These are phyloP conservation scores for Aegle marmelos DNA, from an alignment of 345 rosid genomes.

Conservation along the genomic window DNA sequence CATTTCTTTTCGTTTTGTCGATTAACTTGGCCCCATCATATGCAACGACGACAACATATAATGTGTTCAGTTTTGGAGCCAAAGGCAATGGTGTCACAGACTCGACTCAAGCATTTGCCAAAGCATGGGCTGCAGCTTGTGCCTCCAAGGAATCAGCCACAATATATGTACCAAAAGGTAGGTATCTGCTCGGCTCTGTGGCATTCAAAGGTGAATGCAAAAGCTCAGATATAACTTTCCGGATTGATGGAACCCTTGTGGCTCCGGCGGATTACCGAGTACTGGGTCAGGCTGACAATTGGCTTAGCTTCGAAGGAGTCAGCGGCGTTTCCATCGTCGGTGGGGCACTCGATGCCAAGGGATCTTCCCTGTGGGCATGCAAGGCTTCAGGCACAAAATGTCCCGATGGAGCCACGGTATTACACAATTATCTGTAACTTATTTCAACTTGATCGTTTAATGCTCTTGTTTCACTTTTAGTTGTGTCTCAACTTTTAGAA, in stretches of 20 bases:
- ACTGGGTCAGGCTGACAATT: not conserved
- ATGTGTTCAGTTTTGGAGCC: constrained; percentile 14
- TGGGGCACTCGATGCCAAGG: constrained; percentile 21
- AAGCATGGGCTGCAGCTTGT: constrained; percentile 22
- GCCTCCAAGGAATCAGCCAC: not conserved
- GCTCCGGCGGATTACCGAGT: constrained; percentile 2
- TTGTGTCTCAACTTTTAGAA: no score
- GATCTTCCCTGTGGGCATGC: constrained; percentile 19
- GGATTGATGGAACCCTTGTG: constrained; percentile 8
- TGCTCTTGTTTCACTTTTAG: no score
- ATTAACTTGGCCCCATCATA: not conserved
- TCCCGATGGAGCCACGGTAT: constrained; percentile 21
- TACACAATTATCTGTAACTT: not conserved
- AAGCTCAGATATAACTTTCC: not conserved
- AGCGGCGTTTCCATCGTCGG: constrained; percentile 16
- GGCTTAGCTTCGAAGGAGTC: constrained; percentile 18
- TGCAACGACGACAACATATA: not conserved
- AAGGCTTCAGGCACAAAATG: constrained; percentile 6
- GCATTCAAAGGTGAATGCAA: constrained; percentile 9
- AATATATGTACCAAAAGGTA: constrained; percentile 20
- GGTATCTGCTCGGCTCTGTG: constrained; percentile 14
- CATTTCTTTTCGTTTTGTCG: not conserved
- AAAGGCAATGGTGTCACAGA: constrained; percentile 7
- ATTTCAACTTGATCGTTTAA: not conserved
- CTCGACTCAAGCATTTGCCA: constrained; percentile 14